Percentiles rank a stretch among this genome's conserved stretches.
Evolutionary conservation across 345 rosid species (phyloP).

Genomic region (Arabis hirsuta): DNA sequence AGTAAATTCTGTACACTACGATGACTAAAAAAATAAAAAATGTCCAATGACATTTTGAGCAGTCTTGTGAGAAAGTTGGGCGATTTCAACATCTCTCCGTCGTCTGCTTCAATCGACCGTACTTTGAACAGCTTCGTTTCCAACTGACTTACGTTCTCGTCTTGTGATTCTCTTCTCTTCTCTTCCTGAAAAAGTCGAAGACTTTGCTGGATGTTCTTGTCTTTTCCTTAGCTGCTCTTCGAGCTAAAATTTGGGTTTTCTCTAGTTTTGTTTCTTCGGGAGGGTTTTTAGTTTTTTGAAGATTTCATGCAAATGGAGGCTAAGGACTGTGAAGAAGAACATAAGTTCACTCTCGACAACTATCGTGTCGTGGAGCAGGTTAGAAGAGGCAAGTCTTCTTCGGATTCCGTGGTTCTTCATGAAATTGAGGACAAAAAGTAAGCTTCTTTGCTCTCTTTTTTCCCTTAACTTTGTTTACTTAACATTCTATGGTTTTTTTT

Average conservation of each 20-base stretch:
- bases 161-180: background rate
- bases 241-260: slow-evolving; percentile 22
- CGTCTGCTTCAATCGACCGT: slow-evolving; percentile 31
- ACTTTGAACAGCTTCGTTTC: background rate
- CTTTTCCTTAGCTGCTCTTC: background rate
- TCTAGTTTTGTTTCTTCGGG: slow-evolving; percentile 10
- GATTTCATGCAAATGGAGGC: slow-evolving; percentile 38
- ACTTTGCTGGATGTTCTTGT: background rate
- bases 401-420: slow-evolving; percentile 91
- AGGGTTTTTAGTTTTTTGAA: background rate
- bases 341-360: slow-evolving; percentile 71
- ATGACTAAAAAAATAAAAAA: background rate
- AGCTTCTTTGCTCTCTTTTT: slow-evolving; percentile 26
- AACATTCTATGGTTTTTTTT: slow-evolving; percentile 4
- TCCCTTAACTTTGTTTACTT: background rate
- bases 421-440: slow-evolving; percentile 71
- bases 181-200: slow-evolving; percentile 6
- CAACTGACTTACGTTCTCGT: background rate
- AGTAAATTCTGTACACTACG: slow-evolving; percentile 1
- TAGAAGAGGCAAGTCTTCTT: slow-evolving; percentile 78
- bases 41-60: slow-evolving; percentile 1
- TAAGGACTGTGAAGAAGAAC: slow-evolving; percentile 24
- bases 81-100: slow-evolving; percentile 28
- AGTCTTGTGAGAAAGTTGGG: slow-evolving; percentile 11
- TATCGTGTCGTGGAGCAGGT: slow-evolving; percentile 87